Evolutionary conservation across 306 rosid genomes (phyloP).

Genomic region (Echinosophora koreensis): DNA sequence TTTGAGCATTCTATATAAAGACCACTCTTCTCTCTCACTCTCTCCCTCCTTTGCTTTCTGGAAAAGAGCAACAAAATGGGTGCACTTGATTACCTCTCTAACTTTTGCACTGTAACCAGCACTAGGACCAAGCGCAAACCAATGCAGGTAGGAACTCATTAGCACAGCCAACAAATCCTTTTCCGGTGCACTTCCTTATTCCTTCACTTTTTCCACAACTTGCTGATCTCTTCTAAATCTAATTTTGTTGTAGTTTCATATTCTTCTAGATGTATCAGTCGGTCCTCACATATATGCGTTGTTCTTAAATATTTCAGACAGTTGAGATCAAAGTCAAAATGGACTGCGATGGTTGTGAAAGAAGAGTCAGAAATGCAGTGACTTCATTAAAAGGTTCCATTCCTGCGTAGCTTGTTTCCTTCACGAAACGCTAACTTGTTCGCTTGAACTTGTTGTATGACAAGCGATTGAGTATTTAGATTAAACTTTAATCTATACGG

Average conservation of each 20-base stretch:
- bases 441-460: background rate
- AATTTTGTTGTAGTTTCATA: background rate
- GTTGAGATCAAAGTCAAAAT: constrained; percentile 83
- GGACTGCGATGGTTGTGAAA: constrained; percentile 94
- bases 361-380: constrained; percentile 77
- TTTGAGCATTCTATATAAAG: constrained; percentile 42
- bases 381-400: constrained; percentile 68
- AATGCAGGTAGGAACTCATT: constrained; percentile 81
- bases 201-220: background rate
- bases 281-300: background rate
- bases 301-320: constrained; percentile 58
- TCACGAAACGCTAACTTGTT: background rate
- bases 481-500: too few species aligned
- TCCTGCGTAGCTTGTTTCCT: background rate
- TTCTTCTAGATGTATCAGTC: background rate
- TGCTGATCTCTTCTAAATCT: background rate
- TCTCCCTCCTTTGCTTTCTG: constrained; percentile 31
- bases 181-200: background rate
- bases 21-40: constrained; percentile 35
- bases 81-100: constrained; percentile 85
- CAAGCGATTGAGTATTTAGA: background rate
- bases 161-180: background rate
- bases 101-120: constrained; percentile 71
- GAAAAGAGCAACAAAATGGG: constrained; percentile 61
- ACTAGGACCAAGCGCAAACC: constrained; percentile 72